Evolutionary conservation across 345 rosid species (phyloP), one percentile per base, ranked within the genome.

Genomic region (Eucalyptus lansdowneana): DNA sequence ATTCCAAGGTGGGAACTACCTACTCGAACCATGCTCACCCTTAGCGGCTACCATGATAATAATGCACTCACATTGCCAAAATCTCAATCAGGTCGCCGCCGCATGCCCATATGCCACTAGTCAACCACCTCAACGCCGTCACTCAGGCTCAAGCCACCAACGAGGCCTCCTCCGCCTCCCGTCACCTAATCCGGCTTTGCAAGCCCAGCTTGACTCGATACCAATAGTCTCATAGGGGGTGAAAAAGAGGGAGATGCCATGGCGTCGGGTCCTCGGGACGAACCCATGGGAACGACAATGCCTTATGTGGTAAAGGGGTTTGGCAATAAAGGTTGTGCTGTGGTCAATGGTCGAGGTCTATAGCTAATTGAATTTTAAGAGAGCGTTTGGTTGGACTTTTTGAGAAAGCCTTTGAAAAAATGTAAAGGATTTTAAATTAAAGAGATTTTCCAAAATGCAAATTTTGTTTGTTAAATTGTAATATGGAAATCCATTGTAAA

Each of bases 371-470:
- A 56, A 56, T 56, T 56, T 0, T 22, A 56, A 56, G 29, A 10
- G 24, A 1, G 58, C 11, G 2, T 19, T 19, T 53, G 9, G 24
- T 53, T 53, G 2, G 1, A 53, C 9, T 53, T 53, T 53, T 1
- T 1, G 1, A 19, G 0, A 53, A 53, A 53, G 2, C 0, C 11
- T 53, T 53, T 2, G 2, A 19, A 1, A 19, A 53, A 53, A 53
- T 53, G 2, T 19, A 19, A 53, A 19, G 1, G 0, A 19, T 19
- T 53, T 53, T 19, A 53, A 53, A 53, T 53, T 53, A 53, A 53
- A 53, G 25, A 53, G 11, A 2, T 19, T 53, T 53, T 53, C 0
- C 11, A 53, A 53, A 53, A 53, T 53, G 11, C 1, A 19, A 53
- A 53, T 53, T 53, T 1, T 8, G 5, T 53, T 53, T 53, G 11